Percentiles rank a stretch among this genome's conserved stretches.
Conservation (phyloP, 495 filamentous ascomycete species). For the Oidiodendron maius region DNA sequence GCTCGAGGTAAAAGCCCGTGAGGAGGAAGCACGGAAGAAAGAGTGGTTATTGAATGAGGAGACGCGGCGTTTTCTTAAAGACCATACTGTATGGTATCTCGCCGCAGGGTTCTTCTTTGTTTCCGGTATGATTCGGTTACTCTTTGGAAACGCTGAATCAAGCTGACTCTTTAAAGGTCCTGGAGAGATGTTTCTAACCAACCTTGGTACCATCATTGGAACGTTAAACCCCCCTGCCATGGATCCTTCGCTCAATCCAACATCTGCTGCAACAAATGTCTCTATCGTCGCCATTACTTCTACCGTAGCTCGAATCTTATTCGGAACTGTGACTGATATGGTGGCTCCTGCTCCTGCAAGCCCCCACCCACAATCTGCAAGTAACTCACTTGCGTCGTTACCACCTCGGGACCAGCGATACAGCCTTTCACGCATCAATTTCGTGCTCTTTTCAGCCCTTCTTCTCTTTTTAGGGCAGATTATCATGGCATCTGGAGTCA, state of each 20-base stretch:
- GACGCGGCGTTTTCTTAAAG: slow-evolving; percentile 73
- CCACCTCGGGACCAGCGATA: slow-evolving; percentile 28
- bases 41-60: slow-evolving; percentile 82
- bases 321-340: slow-evolving; percentile 80
- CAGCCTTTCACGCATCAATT: slow-evolving; percentile 68
- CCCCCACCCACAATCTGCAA: slow-evolving; percentile 19
- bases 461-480: slow-evolving; percentile 73
- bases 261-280: slow-evolving; percentile 80
- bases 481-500: slow-evolving; percentile 63
- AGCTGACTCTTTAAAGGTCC: slow-evolving; percentile 56
- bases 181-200: slow-evolving; percentile 96
- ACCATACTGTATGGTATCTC: slow-evolving; percentile 93
- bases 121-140: slow-evolving; percentile 14
- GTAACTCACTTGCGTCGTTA: slow-evolving; percentile 20
- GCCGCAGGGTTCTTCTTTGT: slow-evolving; percentile 89
- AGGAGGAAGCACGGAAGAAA: slow-evolving; percentile 68
- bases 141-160: neutral
- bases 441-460: slow-evolving; percentile 70
- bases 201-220: slow-evolving; percentile 87
- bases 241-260: slow-evolving; percentile 37
- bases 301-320: slow-evolving; percentile 79
- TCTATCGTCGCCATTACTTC: slow-evolving; percentile 86
- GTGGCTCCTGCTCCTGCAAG: slow-evolving; percentile 62
- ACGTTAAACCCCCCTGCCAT: slow-evolving; percentile 65
- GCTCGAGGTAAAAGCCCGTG: slow-evolving; percentile 39